Evolutionary conservation across 495 filamentous ascomycete genomes (phyloP), one percentile per base, ranked within the genome.

Genomic region (Neurospora sp.): DNA sequence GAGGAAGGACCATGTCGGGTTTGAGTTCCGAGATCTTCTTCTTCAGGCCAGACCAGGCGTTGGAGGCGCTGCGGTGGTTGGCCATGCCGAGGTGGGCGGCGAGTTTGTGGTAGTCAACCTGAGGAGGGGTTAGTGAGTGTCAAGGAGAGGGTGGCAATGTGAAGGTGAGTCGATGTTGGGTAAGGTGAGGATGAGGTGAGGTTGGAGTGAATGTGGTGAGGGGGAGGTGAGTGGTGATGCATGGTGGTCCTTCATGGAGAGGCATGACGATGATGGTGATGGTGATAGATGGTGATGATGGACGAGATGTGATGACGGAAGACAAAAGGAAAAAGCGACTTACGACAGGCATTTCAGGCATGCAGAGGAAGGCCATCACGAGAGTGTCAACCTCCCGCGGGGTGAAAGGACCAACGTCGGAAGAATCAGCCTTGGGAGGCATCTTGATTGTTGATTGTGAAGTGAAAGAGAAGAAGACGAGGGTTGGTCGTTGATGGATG

Each of bases 1-100:
- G 20, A 5, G 73, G 40, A 8, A 72, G 27, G 1, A 40, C 7
- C 23, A 44, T 54, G 12, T 41, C 71, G 0, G 71, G 48, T 12
- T 66, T 46, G 5, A 38, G 48, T 5, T 72, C 48, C 0, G 46
- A 40, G 4, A 74, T 73, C 71, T 74, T 74, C 35, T 74, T 74
- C 3, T 71, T 72, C 0, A 74, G 35, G 0, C 2, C 27, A 1
- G 71, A 48, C 73, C 73, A 74, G 39, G 73, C 71, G 73, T 74
- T 74, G 31, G 71, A 73, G 37, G 73, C 73, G 6, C 39, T 48
- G 41, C 73, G 73, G 5, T n/a, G 48, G 71, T 74, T 74, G 54
- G 48, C 27, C 73, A 74, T 74, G 41, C 73, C 73, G n/a, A 74
- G 73, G 10, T 69, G 37, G 12, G 2, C 4, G 14, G 54, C 54